Evolutionary conservation across 208 protist genomes (phyloP).

Genomic region (Ichthyophonus hoferi): DNA sequence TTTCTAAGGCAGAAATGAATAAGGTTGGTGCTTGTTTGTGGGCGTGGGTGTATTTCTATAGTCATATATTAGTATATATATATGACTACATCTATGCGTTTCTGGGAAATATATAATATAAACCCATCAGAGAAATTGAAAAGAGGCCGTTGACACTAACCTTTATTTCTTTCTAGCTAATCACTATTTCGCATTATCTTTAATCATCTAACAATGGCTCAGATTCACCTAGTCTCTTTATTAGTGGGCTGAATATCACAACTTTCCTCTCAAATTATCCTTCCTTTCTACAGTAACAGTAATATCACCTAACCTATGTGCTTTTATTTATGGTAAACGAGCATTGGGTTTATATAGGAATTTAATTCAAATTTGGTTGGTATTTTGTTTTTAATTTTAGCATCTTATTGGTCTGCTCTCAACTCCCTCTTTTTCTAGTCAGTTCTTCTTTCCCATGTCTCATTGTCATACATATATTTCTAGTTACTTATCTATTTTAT

Average conservation of each 20-base stretch:
- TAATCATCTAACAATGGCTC: background rate
- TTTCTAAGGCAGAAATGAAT: background rate
- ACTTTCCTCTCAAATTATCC: too few relatives aligned
- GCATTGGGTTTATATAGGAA: too few relatives aligned
- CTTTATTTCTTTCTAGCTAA: background rate
- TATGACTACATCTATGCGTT: background rate
- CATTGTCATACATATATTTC: background rate
- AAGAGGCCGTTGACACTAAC: too few relatives aligned
- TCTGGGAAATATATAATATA: background rate
- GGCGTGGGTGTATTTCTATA: background rate
- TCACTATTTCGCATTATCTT: background rate
- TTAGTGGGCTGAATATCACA: too few relatives aligned
- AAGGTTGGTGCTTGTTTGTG: background rate
- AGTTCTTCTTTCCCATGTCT: background rate
- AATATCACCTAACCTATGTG: too few relatives aligned
- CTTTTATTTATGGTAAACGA: too few relatives aligned
- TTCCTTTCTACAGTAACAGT: too few relatives aligned
- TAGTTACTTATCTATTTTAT: background rate
- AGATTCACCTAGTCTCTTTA: too few relatives aligned
- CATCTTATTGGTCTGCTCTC: background rate
- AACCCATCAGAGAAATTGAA: too few relatives aligned
- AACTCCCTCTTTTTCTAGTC: background rate
- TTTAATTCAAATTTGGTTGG: too few relatives aligned
- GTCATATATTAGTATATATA: background rate
- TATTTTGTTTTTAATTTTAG: too few relatives aligned